phyloP scores from a whole-genome alignment of 139 green algal species.

The Mesotaenium endlicherianum region DNA sequence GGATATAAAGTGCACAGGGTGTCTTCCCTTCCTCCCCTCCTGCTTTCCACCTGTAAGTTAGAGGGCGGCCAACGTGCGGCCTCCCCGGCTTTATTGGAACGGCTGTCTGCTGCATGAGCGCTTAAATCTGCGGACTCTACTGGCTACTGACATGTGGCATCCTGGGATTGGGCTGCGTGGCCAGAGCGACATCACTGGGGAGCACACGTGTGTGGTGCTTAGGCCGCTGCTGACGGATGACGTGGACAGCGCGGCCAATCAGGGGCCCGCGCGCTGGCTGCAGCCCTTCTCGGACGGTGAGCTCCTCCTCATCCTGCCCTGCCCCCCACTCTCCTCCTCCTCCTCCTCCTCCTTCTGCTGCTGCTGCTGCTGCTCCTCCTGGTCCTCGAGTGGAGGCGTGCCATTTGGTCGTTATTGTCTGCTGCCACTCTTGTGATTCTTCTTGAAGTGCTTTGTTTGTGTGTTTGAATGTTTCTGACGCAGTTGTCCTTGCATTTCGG shows the following conservation, averaged over 20 bases:
- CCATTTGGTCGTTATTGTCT: no score
- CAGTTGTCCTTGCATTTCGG: background rate
- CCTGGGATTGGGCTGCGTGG: background rate
- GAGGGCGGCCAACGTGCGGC: background rate
- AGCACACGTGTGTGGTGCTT: conserved; percentile 91
- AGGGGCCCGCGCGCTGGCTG: conserved; percentile 50
- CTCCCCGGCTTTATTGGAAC: background rate
- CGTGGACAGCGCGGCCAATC: conserved; percentile 23
- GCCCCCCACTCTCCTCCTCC: no score
- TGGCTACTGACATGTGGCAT: background rate
- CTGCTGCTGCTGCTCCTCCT: no score
- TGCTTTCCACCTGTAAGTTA: background rate
- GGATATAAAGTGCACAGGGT: background rate
- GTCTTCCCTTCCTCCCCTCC: background rate
- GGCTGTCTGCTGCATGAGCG: background rate
- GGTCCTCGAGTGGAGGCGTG: no score
- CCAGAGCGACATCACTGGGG: conserved; percentile 65
- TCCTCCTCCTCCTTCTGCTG: no score
- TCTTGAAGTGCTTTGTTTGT: no score
- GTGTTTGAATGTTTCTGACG: background rate
- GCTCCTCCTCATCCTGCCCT: no score
- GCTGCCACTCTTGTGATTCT: no score
- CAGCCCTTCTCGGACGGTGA: conserved; percentile 61
- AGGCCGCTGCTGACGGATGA: conserved; percentile 67
- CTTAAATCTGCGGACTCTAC: background rate